Percentiles rank a stretch among this genome's conserved stretches.
These are phyloP conservation scores for Candida taoyuanica DNA, from an alignment of 805 yeast genomes.

Conservation along the genomic window DNA sequence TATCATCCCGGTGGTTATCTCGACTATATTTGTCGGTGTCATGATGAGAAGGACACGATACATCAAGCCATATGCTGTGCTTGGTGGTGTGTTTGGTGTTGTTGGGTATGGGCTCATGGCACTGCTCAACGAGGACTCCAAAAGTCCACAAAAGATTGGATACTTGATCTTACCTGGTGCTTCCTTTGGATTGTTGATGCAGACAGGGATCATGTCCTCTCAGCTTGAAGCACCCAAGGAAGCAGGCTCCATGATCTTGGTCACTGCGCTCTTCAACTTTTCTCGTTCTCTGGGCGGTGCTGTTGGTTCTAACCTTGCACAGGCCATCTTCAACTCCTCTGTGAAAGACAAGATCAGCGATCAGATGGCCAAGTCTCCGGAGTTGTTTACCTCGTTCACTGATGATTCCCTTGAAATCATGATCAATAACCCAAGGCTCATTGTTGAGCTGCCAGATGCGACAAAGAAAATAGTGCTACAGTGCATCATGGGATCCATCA, in stretches of 20 bases:
- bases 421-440: slow-evolving; percentile 3
- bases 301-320: slow-evolving; percentile 34
- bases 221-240: slow-evolving; percentile 43
- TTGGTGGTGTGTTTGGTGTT: slow-evolving; percentile 28
- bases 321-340: slow-evolving; percentile 32
- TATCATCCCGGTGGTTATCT: slow-evolving; percentile 15
- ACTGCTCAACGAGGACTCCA: slow-evolving; percentile 29
- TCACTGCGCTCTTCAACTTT: slow-evolving; percentile 40
- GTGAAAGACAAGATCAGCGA: slow-evolving; percentile 16
- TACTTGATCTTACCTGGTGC: slow-evolving; percentile 34
- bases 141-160: slow-evolving; percentile 31
- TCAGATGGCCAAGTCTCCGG: background rate
- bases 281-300: slow-evolving; percentile 40
- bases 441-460: background rate
- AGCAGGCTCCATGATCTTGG: slow-evolving; percentile 42
- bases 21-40: slow-evolving; percentile 24
- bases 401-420: background rate
- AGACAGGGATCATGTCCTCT: slow-evolving; percentile 28
- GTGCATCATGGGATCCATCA: slow-evolving; percentile 33
- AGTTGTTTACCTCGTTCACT: slow-evolving; percentile 3
- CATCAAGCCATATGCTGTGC: slow-evolving; percentile 32
- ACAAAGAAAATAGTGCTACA: slow-evolving; percentile 14
- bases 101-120: slow-evolving; percentile 33
- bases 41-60: slow-evolving; percentile 30
- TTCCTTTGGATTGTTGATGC: slow-evolving; percentile 33